Conservation (phyloP, 2,329 filamentous ascomycete genomes). For the Malbranchea zuffiana region DNA sequence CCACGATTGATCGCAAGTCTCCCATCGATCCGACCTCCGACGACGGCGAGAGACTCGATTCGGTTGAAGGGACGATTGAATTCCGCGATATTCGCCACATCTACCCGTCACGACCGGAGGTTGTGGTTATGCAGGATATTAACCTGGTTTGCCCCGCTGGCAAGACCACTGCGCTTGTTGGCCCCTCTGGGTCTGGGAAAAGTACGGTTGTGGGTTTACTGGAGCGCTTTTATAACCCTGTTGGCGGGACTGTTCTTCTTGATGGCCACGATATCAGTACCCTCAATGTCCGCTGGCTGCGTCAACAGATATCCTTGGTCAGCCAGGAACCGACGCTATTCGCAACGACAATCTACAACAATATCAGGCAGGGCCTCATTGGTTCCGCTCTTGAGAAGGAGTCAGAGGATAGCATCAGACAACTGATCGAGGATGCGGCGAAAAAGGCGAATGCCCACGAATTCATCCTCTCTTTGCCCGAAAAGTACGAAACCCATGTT, state of each 20-base stretch:
- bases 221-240: conserved; percentile 87
- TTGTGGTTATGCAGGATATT: conserved; percentile 77
- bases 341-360: conserved; percentile 75
- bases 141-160: conserved; percentile 71
- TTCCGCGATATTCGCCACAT: conserved; percentile 79
- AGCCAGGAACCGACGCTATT: conserved; percentile 90
- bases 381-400: conserved; percentile 66
- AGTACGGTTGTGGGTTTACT: conserved; percentile 88
- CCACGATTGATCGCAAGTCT: conserved; percentile 79
- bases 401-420: conserved; percentile 54
- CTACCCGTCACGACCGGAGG: conserved; percentile 85
- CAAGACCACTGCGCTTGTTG: conserved; percentile 86
- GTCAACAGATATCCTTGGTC: conserved; percentile 84
- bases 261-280: conserved; percentile 73
- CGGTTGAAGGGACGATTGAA: conserved; percentile 66
- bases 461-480: conserved; percentile 70
- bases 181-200: conserved; percentile 88
- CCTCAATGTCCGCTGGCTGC: conserved; percentile 80
- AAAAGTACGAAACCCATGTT: conserved; percentile 89
- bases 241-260: conserved; percentile 64
- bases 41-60: conserved; percentile 60
- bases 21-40: conserved; percentile 68
- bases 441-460: conserved; percentile 90
- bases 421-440: conserved; percentile 68
- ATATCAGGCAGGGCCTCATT: conserved; percentile 83